phyloP scores from a whole-genome alignment of 1,284 basidiomycete species.

The Kwoniella shivajii region DNA sequence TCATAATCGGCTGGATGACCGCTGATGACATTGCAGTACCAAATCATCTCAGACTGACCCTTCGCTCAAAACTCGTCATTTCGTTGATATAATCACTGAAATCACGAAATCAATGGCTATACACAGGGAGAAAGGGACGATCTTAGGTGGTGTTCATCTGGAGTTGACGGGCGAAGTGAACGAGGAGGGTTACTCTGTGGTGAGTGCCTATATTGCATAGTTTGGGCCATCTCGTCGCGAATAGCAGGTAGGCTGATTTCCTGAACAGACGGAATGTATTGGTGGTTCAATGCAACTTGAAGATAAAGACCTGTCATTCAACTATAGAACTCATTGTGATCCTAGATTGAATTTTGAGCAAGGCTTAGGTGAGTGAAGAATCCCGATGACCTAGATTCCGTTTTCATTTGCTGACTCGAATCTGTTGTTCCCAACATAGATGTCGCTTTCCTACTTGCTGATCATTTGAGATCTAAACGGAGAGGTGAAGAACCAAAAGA shows the following conservation, averaged over 20 bases:
- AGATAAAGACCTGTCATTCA: slow-evolving; percentile 58
- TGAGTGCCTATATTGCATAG: slow-evolving; percentile 22
- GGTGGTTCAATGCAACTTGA: slow-evolving; percentile 62
- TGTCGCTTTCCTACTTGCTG: slow-evolving; percentile 57
- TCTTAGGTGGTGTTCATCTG: slow-evolving; percentile 90
- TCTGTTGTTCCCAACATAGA: slow-evolving; percentile 42
- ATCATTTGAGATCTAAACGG: slow-evolving; percentile 52
- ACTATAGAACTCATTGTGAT: slow-evolving; percentile 59
- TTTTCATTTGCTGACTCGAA: not conserved
- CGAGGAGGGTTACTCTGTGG: slow-evolving; percentile 86
- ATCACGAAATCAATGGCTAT: slow-evolving; percentile 79
- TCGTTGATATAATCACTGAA: slow-evolving; percentile 87
- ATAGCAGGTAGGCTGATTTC: not conserved
- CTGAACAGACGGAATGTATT: slow-evolving; percentile 58
- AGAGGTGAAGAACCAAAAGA: slow-evolving; percentile 47
- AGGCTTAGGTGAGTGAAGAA: slow-evolving; percentile 49
- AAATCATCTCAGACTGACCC: slow-evolving; percentile 67
- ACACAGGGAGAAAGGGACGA: slow-evolving; percentile 69
- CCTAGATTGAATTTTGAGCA: slow-evolving; percentile 61
- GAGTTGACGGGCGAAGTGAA: slow-evolving; percentile 96
- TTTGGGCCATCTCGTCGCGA: not conserved
- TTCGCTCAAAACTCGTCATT: slow-evolving; percentile 80
- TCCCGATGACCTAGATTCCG: not conserved
- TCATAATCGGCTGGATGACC: not conserved
- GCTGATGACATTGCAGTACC: slow-evolving; percentile 61